Base-by-base conservation (phyloP, 2,329 filamentous ascomycete species). In the Rhytidhysteron rufulum region DNA sequence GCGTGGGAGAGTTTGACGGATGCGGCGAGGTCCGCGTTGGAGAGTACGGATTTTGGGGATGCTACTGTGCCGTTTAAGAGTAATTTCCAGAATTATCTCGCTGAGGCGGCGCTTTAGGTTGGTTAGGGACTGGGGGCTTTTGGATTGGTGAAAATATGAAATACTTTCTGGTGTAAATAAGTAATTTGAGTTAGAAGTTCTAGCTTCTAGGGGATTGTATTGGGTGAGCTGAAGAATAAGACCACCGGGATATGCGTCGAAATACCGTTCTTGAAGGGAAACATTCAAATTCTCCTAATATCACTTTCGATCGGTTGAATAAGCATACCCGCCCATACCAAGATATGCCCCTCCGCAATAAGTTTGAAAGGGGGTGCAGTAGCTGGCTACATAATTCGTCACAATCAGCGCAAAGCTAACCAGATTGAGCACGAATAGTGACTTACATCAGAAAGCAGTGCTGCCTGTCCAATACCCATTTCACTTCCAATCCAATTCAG, bases 1-100 rank as follows among this genome's bases (percentile, higher is more conserved):
- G 72, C 72, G 9, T 75, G 71, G 68, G 70, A 75, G 50, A 72
- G 67, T n/a, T 50, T 76, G 60, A 64, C 69, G 4, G 45, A 51
- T 5, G 68, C 62, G 9, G 72, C 69, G 15, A 61, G 63, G 51
- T 57, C 39, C 21, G 71, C 72, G 10, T 55, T 76, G 53, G 57
- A 67, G 46, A 62, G 55, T 18, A 71, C 71, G 6, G 66, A 74
- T 45, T 76, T 74, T 49, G 72, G 67, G 1, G 40, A 41, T 35
- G 73, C 67, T 3, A 74, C 64, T 42, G 71, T 74, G 34, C 70
- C 71, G 4, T 74, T 75, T 42, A 69, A 69, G 45, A 50, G 45
- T 1, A 70, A 68, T n/a, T 74, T 73, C 44, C 49, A 58, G n/a
- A 63, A 37, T 3, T 75, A 77, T 48, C 48, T 79, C n/a, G 57